These are phyloP conservation scores for Trichoderma pleuroti DNA, from an alignment of 2,329 filamentous ascomycete species.

Conservation along the genomic window DNA sequence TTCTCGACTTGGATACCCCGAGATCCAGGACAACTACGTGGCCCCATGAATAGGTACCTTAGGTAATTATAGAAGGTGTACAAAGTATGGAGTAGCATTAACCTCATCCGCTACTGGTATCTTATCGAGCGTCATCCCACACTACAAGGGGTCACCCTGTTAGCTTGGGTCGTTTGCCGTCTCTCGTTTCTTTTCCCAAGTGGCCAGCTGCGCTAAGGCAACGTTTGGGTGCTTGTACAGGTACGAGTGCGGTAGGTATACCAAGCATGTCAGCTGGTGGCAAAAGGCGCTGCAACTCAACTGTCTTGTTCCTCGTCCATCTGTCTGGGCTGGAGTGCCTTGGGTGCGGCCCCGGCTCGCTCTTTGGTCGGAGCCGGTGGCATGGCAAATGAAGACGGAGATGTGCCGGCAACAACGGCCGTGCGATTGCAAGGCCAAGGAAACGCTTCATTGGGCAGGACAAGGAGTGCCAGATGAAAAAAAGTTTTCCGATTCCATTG, in stretches of 20 bases:
- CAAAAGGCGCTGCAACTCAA: background rate
- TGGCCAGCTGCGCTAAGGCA: constrained; percentile 1
- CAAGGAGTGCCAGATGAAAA: background rate
- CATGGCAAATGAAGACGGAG: constrained; percentile 3
- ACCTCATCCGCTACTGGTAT: constrained; percentile 11
- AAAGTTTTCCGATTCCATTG: background rate
- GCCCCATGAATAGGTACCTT: background rate
- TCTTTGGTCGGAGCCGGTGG: constrained; percentile 4
- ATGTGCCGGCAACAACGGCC: background rate
- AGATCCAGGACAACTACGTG: background rate
- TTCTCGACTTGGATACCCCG: background rate
- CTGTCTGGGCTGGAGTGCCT: background rate
- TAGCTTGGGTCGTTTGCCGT: constrained; percentile 8
- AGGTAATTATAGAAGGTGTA: background rate
- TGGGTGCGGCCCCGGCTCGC: background rate
- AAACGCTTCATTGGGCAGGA: background rate
- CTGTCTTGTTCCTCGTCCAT: background rate
- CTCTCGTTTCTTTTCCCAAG: background rate
- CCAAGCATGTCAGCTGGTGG: constrained; percentile 4
- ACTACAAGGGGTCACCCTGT: background rate
- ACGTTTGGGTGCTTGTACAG: background rate
- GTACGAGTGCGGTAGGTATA: background rate
- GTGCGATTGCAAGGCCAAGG: background rate
- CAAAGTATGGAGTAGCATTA: constrained; percentile 1
- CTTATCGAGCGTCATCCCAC: constrained; percentile 7